Percentiles rank a stretch among this genome's conserved stretches.
Conservation (phyloP, 2,329 filamentous ascomycete genomes). For the Exophiala spinifera region DNA sequence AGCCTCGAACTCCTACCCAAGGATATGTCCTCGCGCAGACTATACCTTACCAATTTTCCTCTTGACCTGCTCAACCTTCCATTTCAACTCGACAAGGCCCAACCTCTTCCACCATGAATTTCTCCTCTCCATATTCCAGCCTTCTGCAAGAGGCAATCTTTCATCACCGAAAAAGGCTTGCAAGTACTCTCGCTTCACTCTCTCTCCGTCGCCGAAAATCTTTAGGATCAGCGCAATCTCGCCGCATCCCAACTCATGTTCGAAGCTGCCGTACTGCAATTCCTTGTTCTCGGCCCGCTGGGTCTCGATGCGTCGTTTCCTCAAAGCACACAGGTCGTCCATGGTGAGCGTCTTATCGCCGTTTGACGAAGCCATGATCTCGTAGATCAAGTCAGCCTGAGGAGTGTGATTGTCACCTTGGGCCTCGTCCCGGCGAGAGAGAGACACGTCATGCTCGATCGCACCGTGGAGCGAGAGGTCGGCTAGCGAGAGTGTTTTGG, state of each 20-base stretch:
- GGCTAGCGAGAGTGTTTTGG: constrained; percentile 19
- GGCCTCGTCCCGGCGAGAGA: constrained; percentile 27
- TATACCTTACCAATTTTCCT: neutral
- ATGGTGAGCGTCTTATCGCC: constrained; percentile 4
- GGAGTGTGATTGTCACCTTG: constrained; percentile 14
- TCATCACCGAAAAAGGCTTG: constrained; percentile 5
- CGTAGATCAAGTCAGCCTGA: neutral
- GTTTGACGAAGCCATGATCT: constrained; percentile 1
- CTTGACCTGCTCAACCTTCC: neutral
- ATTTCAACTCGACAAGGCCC: neutral
- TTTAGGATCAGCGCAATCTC: constrained; percentile 3
- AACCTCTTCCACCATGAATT: neutral
- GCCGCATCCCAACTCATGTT: constrained; percentile 1
- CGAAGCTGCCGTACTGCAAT: constrained; percentile 3
- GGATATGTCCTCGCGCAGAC: neutral
- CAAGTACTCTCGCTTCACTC: constrained; percentile 1
- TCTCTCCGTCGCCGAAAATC: constrained; percentile 3
- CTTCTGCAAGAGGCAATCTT: constrained; percentile 6
- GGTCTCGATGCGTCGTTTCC: neutral
- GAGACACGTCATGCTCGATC: constrained; percentile 29
- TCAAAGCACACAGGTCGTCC: constrained; percentile 1
- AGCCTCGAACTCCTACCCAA: too few relatives aligned
- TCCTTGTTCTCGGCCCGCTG: constrained; percentile 1
- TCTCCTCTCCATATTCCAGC: neutral
- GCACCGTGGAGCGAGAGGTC: constrained; percentile 26